Evolutionary conservation across 495 filamentous ascomycete genomes (phyloP), one percentile per base, ranked within the genome.

Genomic region (Penicillium paradoxum): DNA sequence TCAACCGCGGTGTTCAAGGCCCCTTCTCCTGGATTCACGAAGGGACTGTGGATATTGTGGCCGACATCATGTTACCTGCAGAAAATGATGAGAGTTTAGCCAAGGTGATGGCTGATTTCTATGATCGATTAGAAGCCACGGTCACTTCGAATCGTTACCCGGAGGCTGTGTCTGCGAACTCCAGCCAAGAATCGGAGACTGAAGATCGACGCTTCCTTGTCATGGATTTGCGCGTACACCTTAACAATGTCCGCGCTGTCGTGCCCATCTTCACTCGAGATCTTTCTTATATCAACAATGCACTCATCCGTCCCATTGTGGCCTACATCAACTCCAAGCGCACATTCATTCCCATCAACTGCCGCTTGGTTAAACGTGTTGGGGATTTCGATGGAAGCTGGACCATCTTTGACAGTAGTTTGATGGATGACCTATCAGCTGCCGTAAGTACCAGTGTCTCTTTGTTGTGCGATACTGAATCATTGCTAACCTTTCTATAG

Each of bases 1-100:
- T 98, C 3, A 98, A 98, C 62, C 86, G 90, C 30, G 92, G 93
- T 27, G 87, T 96, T 5, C 83, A 93, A 55, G 95, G 93, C 0
- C 93, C 91, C 0, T 97, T 98, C 65, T 91, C 89, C 0, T 98
- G 93, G 93, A 98, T 98, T 34, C 85, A 92, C 60, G 88, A 95
- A 68, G 93, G 93, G 7, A 91, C 88, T 46, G 93, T 98, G 34
- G 95, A 98, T 64, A 96, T 98, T 49, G 87, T 97, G 15, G 89
- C 95, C 6, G 95, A 98, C 57, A 83, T 97, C 48, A 88, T 93
- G 83, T 85, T 98, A 55, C 93, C 93, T 3, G 78, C 82, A 3
- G 93, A 96, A 25, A 83, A 83, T 37, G 86, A 95, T 44, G 88
- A 90, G 55, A 87, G 90, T 54, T 82, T 97, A 45, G 85, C 87